phyloP scores from a whole-genome alignment of 2,329 filamentous ascomycete species.

The Helicocarpus griseus region DNA sequence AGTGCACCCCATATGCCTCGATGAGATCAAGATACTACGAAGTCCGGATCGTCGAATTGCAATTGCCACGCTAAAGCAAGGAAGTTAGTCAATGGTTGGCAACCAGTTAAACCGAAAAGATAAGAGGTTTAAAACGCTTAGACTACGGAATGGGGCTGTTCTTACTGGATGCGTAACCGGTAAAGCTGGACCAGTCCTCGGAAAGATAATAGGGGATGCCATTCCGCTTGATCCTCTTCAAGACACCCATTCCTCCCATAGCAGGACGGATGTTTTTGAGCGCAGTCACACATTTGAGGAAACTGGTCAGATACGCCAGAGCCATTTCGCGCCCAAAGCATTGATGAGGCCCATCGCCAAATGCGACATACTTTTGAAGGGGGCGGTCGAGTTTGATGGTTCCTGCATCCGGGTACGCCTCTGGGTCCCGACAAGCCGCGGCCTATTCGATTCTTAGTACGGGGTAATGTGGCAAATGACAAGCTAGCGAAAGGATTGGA shows the following conservation, averaged over 20 bases:
- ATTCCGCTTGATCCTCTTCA: slow-evolving; percentile 33
- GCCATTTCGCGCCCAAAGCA: slow-evolving; percentile 37
- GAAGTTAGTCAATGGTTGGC: not conserved
- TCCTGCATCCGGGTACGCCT: slow-evolving; percentile 26
- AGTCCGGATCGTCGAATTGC: slow-evolving; percentile 11
- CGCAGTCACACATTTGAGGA: slow-evolving; percentile 35
- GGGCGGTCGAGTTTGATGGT: slow-evolving; percentile 37
- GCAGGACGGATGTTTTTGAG: slow-evolving; percentile 38
- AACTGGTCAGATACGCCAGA: slow-evolving; percentile 29
- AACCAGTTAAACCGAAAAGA: not conserved
- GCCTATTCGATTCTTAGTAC: slow-evolving; percentile 12
- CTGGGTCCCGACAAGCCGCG: slow-evolving; percentile 26
- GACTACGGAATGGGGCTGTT: not conserved
- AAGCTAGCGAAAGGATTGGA: fast-evolving
- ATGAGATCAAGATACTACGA: not conserved
- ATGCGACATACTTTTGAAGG: slow-evolving; percentile 30
- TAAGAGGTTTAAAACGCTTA: not conserved
- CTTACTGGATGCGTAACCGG: slow-evolving; percentile 38
- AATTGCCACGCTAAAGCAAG: slow-evolving; percentile 13
- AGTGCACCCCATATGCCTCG: not conserved
- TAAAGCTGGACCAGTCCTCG: slow-evolving; percentile 40
- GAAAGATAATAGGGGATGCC: slow-evolving; percentile 36
- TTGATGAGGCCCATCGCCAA: slow-evolving; percentile 39
- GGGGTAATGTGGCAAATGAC: not conserved
- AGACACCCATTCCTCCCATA: slow-evolving; percentile 35